These are phyloP conservation scores for Fomitopsis schrenkii DNA, from an alignment of 1,284 basidiomycete genomes.

Conservation along the genomic window DNA sequence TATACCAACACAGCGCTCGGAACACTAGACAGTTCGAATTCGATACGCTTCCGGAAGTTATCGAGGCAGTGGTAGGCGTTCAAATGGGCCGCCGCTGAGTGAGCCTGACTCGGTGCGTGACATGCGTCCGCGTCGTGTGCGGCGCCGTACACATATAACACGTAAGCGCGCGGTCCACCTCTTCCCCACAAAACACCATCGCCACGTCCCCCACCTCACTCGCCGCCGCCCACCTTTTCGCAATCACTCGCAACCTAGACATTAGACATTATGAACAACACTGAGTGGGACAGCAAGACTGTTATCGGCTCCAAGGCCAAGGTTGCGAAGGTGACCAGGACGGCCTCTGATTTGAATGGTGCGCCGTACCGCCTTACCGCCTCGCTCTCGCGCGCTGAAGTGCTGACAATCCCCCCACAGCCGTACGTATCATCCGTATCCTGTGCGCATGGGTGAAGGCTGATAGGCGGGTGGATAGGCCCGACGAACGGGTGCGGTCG, in stretches of 20 bases:
- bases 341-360: slow-evolving; percentile 71
- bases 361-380: slow-evolving; percentile 22
- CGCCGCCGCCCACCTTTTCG: neutral
- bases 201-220: neutral
- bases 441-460: neutral
- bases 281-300: slow-evolving; percentile 68
- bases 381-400: neutral
- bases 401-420: slow-evolving; percentile 26
- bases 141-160: slow-evolving; percentile 17
- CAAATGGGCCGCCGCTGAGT: neutral
- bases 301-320: slow-evolving; percentile 78
- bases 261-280: slow-evolving; percentile 28
- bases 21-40: neutral
- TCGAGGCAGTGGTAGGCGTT: neutral
- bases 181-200: slow-evolving; percentile 8
- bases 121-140: neutral
- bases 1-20: neutral
- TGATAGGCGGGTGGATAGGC: slow-evolving; percentile 41
- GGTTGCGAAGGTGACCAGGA: slow-evolving; percentile 67
- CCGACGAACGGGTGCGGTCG: slow-evolving; percentile 64
- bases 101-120: slow-evolving; percentile 11
- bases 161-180: slow-evolving; percentile 11
- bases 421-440: slow-evolving; percentile 36
- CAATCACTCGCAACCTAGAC: slow-evolving; percentile 1
- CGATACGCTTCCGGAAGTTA: neutral